phyloP scores from a whole-genome alignment of 495 filamentous ascomycete species.

The Neurospora tetrasperma region DNA sequence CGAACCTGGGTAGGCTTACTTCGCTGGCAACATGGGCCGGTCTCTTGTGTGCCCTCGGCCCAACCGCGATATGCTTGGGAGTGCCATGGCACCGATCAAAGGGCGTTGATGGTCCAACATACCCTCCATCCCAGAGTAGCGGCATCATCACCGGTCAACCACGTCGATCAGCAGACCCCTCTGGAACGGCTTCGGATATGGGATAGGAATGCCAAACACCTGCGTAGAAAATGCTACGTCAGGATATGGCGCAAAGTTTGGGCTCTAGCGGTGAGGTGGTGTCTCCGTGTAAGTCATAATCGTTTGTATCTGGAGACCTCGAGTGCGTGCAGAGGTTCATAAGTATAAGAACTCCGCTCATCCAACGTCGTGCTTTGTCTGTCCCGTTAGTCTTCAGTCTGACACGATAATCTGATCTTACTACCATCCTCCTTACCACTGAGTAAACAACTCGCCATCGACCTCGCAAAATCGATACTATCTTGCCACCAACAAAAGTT shows the following conservation, averaged over 20 bases:
- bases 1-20: conserved; percentile 5
- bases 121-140: conserved; percentile 3
- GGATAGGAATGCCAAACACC: conserved; percentile 10
- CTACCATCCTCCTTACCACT: neutral
- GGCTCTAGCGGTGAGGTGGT: conserved; percentile 15
- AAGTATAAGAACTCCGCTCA: conserved; percentile 5
- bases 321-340: conserved; percentile 6
- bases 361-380: neutral
- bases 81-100: neutral
- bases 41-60: neutral
- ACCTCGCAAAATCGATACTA: neutral
- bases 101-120: conserved; percentile 8
- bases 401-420: neutral
- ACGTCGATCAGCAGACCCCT: conserved; percentile 22
- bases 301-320: conserved; percentile 1
- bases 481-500: neutral
- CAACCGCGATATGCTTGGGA: neutral
- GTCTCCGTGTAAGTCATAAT: neutral
- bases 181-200: conserved; percentile 3
- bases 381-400: neutral
- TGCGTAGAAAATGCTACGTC: neutral
- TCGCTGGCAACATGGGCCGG: conserved; percentile 2
- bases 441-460: neutral
- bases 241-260: neutral
- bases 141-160: conserved; percentile 9